A percentile compares a stretch with the other conserved stretches of the same genome.
These are phyloP conservation scores for Claviceps sp. DNA, from an alignment of 2,329 filamentous ascomycete species.

Conservation along the genomic window DNA sequence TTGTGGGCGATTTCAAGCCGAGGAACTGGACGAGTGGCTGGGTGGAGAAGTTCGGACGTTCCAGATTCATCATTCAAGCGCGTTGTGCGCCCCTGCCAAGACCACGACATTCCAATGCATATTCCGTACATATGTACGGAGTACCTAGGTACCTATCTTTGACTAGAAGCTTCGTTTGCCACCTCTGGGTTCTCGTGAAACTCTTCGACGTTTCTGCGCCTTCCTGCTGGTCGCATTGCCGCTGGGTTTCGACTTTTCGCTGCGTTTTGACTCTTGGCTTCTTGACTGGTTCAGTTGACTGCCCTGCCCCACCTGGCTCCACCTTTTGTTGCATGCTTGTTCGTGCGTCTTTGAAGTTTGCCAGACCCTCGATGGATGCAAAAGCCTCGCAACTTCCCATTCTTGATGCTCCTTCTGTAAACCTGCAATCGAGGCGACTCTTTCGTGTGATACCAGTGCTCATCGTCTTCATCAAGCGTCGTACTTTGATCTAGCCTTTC, in stretches of 20 bases:
- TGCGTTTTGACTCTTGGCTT: too few relatives aligned
- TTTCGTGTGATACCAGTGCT: neutral
- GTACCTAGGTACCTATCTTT: too few relatives aligned
- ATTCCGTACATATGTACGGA: too few relatives aligned
- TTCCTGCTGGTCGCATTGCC: too few relatives aligned
- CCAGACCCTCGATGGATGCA: neutral
- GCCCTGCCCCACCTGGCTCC: neutral
- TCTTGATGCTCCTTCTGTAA: neutral
- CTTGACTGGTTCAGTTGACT: too few relatives aligned
- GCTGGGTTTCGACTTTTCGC: too few relatives aligned
- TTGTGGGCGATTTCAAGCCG: slow-evolving; percentile 3
- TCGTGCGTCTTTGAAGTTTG: neutral
- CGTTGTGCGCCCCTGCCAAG: too few relatives aligned
- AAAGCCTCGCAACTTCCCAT: neutral
- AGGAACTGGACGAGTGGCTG: slow-evolving; percentile 1
- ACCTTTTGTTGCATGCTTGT: neutral
- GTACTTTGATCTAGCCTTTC: neutral
- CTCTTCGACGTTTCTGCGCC: too few relatives aligned
- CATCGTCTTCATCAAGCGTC: neutral
- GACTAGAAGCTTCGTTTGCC: too few relatives aligned
- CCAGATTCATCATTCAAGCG: too few relatives aligned
- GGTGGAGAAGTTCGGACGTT: neutral
- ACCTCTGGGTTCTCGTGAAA: too few relatives aligned
- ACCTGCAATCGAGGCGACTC: neutral
- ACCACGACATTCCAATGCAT: too few relatives aligned